Base-by-base conservation (phyloP, 768 basidiomycete species). In the Suillus tomentosus region DNA sequence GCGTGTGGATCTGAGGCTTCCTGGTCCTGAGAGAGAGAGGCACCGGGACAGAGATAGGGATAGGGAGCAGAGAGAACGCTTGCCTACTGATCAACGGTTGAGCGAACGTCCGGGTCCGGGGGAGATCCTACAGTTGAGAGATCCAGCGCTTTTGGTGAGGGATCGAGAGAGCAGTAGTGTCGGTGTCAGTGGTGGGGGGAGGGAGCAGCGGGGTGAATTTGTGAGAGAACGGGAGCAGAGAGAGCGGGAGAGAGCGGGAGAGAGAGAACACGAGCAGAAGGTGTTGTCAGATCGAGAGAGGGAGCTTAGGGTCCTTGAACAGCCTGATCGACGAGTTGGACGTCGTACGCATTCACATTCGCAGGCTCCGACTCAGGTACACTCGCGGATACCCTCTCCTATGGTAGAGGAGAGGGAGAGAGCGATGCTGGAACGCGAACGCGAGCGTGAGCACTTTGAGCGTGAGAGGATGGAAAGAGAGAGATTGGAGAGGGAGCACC, bases 401-500 rank as follows among this genome's bases (percentile, higher is more conserved):
- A 54, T 42, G 71, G 57, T 67, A 69, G 50, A 62, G 65, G 73
- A 71, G 22, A 64, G 70, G 31, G 70, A 68, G 56, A 70, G 68
- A 37, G 71, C 62, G 47, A 36, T 64, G 6, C 64, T 60, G 45
- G 73, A 64, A 54, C 68, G 66, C 27, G 76, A 70, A 51, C 70
- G 69, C 37, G 73, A 72, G 61, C 70, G 70, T 19, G 70, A 72
- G n/a, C 66, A 65, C 51, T 37, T 66, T 57, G 67, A 68, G 53
- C 64, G 76, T 43, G 73, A 78, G 60, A 67, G 71, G 68, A 58
- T 75, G 22, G 77, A 78, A 42, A 54, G 53, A 13, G 73, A 78
- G 59, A 67, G 71, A 68, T 55, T 75, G n/a, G 76, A 78, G 47
- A 70, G 79, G n/a, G 79, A 77, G 61, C 63, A 72, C 56, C 34